phyloP scores from a whole-genome alignment of 78 protist genomes.

The Capsaspora owczarzaki region DNA sequence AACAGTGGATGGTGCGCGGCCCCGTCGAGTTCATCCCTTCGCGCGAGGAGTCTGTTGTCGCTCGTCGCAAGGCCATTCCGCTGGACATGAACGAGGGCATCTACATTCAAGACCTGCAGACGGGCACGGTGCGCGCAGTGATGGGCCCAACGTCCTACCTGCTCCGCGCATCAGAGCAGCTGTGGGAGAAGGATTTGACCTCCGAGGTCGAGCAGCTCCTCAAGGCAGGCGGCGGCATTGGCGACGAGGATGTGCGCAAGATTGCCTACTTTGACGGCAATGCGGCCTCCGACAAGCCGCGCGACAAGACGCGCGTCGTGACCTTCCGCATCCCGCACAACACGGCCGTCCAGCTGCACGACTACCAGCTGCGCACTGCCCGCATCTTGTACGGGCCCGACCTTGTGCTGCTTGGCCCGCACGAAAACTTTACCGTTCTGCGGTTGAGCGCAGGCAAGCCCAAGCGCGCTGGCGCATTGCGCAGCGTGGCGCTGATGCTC shows the following conservation, averaged over 20 bases:
- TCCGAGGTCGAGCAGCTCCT: constrained; percentile 61
- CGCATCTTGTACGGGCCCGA: constrained; percentile 88
- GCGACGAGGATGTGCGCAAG: constrained; percentile 10
- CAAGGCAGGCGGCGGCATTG: neutral
- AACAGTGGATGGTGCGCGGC: constrained; percentile 83
- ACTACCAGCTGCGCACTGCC: constrained; percentile 65
- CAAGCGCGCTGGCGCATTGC: constrained; percentile 77
- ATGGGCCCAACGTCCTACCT: constrained; percentile 74
- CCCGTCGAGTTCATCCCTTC: constrained; percentile 82
- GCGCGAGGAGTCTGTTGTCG: constrained; percentile 65
- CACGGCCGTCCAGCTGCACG: constrained; percentile 76
- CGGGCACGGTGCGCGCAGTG: constrained; percentile 70
- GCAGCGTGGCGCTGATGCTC: constrained; percentile 54
- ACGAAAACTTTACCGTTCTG: constrained; percentile 82
- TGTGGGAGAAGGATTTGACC: constrained; percentile 71
- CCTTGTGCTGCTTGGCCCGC: constrained; percentile 81
- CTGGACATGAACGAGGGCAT: constrained; percentile 87
- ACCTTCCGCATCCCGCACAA: constrained; percentile 83
- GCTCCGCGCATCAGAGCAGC: constrained; percentile 69
- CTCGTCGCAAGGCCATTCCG: constrained; percentile 64
- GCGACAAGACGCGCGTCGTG: constrained; percentile 49
- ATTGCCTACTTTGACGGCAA: no score
- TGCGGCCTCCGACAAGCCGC: constrained; percentile 3
- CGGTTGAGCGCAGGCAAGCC: constrained; percentile 84
- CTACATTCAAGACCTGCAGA: constrained; percentile 66